Conservation (phyloP, 2,329 filamentous ascomycete genomes). For the Corniculantispora saksenae region DNA sequence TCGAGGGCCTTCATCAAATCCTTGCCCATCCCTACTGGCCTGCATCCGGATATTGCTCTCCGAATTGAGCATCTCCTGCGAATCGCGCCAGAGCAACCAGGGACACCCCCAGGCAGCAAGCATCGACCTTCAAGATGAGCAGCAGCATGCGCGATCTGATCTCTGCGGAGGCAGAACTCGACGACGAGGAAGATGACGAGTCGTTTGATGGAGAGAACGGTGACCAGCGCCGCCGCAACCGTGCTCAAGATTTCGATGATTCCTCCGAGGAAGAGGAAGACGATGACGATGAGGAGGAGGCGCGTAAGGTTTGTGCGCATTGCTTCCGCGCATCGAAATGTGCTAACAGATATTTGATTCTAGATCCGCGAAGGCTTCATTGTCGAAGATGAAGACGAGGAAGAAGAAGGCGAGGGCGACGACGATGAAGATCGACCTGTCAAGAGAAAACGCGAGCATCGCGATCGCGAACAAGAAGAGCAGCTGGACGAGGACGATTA, state of each 20-base stretch:
- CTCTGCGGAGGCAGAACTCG: conserved; percentile 81
- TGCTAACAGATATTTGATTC: conserved; percentile 1
- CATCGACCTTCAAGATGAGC: conserved; percentile 53
- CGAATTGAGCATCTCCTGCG: background rate
- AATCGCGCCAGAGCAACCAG: conserved; percentile 6
- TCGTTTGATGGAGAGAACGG: conserved; percentile 80
- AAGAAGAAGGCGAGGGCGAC: conserved; percentile 68
- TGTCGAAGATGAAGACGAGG: conserved; percentile 79
- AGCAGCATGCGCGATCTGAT: conserved; percentile 73
- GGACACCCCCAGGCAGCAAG: conserved; percentile 8
- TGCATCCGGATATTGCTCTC: background rate
- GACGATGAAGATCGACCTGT: conserved; percentile 56
- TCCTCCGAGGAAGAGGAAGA: conserved; percentile 92
- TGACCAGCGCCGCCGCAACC: conserved; percentile 50
- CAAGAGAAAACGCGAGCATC: conserved; percentile 74
- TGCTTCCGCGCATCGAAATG: background rate
- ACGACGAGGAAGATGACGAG: conserved; percentile 82
- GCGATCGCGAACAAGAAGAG: conserved; percentile 80
- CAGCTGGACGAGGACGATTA: conserved; percentile 94
- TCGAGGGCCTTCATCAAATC: background rate
- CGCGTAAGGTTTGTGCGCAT: conserved; percentile 61
- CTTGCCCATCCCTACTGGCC: background rate
- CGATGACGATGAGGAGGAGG: conserved; percentile 87
- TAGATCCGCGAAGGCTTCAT: conserved; percentile 95
- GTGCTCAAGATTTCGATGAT: conserved; percentile 61